Percentiles rank a stretch among this genome's conserved stretches.
phyloP scores from a whole-genome alignment of 2,329 filamentous ascomycete genomes.

The Zasmidium angulare region DNA sequence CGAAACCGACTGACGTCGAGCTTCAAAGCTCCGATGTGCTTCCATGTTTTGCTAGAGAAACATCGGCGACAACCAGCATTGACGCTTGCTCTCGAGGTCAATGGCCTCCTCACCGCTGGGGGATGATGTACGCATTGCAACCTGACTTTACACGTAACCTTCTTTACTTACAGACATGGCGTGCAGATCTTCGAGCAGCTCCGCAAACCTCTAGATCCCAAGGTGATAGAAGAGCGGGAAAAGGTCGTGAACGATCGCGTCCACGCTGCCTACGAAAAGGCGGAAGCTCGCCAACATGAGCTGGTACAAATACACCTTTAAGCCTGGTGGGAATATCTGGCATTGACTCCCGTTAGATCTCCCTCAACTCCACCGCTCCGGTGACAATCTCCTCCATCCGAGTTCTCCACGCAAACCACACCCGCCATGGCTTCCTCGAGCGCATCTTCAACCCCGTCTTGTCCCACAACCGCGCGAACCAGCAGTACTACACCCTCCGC shows the following conservation, averaged over 20 bases:
- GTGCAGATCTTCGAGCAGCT: slow-evolving; percentile 60
- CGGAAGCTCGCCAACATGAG: slow-evolving; percentile 63
- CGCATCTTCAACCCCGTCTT: slow-evolving; percentile 77
- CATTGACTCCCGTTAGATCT: slow-evolving; percentile 56
- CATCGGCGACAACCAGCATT: not conserved
- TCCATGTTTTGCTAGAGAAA: not conserved
- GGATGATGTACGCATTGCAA: slow-evolving; percentile 17
- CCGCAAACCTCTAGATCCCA: slow-evolving; percentile 58
- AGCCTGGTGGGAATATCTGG: not conserved
- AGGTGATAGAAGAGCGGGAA: slow-evolving; percentile 59
- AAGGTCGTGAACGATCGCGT: slow-evolving; percentile 61
- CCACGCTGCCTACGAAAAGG: slow-evolving; percentile 59
- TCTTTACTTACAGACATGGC: not conserved
- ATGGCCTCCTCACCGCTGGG: slow-evolving; percentile 25
- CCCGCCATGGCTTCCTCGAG: slow-evolving; percentile 80
- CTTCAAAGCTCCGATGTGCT: not conserved
- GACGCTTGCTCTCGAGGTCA: not conserved
- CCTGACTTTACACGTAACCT: not conserved
- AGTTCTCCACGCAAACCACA: slow-evolving; percentile 78
- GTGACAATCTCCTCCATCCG: slow-evolving; percentile 84
- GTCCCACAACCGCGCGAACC: slow-evolving; percentile 52
- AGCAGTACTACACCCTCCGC: slow-evolving; percentile 67
- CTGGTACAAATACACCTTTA: slow-evolving; percentile 49
- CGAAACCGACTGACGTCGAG: not conserved
- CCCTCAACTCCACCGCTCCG: slow-evolving; percentile 80